Conservation (phyloP, 768 basidiomycete species). For the Phylloporus sp. region DNA sequence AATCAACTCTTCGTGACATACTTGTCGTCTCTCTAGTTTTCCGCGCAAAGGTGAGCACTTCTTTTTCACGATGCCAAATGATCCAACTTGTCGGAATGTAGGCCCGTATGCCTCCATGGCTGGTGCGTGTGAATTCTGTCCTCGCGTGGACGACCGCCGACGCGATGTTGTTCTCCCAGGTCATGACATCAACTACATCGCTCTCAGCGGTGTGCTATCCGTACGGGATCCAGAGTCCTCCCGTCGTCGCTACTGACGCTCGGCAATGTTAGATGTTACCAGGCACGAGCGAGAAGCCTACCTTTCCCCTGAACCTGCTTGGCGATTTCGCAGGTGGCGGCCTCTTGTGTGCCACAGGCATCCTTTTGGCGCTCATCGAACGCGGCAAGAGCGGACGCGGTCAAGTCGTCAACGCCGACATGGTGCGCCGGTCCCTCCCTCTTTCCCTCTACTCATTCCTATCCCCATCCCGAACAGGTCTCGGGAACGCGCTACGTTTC, state of each 20-base stretch:
- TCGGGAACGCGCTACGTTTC: conserved; percentile 76
- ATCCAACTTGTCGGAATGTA: conserved; percentile 27
- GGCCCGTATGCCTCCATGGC: conserved; percentile 75
- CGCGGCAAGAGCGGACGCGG: conserved; percentile 60
- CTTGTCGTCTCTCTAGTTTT: conserved; percentile 42
- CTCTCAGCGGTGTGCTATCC: conserved; percentile 68
- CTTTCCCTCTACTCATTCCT: not conserved
- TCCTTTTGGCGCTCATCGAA: conserved; percentile 70
- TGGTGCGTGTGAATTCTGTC: conserved; percentile 37
- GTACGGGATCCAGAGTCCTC: conserved; percentile 33
- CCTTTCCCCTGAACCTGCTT: conserved; percentile 69
- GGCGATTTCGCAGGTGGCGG: conserved; percentile 85
- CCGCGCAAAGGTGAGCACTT: conserved; percentile 48
- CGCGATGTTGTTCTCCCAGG: conserved; percentile 36
- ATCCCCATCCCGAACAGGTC: conserved; percentile 45
- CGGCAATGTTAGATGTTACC: conserved; percentile 55
- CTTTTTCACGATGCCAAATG: not conserved
- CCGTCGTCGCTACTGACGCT: not conserved
- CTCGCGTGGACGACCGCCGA: not conserved
- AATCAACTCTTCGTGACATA: not conserved
- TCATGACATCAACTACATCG: conserved; percentile 83
- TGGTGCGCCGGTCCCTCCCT: conserved; percentile 42
- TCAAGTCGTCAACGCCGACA: conserved; percentile 70
- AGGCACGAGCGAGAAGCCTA: conserved; percentile 55
- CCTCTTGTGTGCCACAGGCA: conserved; percentile 62